Conservation (phyloP, 768 basidiomycete genomes). For the Auricularia auricula-judae region DNA sequence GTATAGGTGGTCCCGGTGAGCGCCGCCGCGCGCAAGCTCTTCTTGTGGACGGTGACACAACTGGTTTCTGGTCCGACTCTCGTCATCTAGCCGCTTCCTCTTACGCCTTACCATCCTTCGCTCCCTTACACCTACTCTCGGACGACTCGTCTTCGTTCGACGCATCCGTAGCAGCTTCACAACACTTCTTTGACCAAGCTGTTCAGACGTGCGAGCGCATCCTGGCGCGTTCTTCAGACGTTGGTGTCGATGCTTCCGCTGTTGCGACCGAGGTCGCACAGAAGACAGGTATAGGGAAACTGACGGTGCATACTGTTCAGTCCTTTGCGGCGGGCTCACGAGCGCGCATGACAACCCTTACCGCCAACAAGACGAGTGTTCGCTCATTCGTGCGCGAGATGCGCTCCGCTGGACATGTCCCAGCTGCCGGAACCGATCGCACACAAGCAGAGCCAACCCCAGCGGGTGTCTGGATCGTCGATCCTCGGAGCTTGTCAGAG, state of each 20-base stretch:
- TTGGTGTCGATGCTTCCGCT: slow-evolving; percentile 8
- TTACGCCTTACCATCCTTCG: slow-evolving; percentile 39
- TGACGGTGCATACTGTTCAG: slow-evolving; percentile 69
- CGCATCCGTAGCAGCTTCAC: slow-evolving; percentile 3
- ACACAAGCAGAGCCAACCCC: slow-evolving; percentile 10
- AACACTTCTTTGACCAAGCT: slow-evolving; percentile 37
- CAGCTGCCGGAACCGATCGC: slow-evolving; percentile 1
- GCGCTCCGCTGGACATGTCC: slow-evolving; percentile 23
- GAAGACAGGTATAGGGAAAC: slow-evolving; percentile 41
- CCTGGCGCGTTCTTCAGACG: slow-evolving; percentile 25
- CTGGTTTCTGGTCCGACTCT: slow-evolving; percentile 50
- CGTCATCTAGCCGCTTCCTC: slow-evolving; percentile 32
- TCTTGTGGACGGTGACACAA: slow-evolving; percentile 34
- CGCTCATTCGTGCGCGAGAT: slow-evolving; percentile 64
- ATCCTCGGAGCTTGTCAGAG: slow-evolving; percentile 73
- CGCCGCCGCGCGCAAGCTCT: slow-evolving; percentile 51
- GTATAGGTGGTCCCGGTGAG: slow-evolving; percentile 68
- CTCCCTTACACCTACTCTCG: slow-evolving; percentile 43
- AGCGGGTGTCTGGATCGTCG: slow-evolving; percentile 61
- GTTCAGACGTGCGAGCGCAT: slow-evolving; percentile 43
- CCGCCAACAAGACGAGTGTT: slow-evolving; percentile 73
- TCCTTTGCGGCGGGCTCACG: slow-evolving; percentile 60
- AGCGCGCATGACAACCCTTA: slow-evolving; percentile 75
- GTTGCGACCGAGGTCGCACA: slow-evolving; percentile 2
- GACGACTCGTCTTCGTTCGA: background rate